These are phyloP conservation scores for Leucocoprinus leucothites DNA, from an alignment of 768 basidiomycete genomes.

Conservation along the genomic window DNA sequence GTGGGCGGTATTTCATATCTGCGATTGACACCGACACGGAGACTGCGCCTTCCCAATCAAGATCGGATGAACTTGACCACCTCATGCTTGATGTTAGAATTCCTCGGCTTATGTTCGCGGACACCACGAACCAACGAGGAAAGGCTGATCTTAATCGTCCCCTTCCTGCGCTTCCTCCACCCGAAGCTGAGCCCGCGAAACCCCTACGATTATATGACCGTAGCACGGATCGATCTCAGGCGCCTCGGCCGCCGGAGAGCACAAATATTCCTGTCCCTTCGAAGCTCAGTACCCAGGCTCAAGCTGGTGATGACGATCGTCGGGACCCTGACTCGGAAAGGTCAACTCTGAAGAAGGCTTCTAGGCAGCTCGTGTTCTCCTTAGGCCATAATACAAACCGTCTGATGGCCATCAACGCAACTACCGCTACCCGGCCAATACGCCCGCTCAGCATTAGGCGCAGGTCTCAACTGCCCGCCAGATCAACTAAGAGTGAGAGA, in stretches of 20 bases:
- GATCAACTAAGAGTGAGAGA: constrained; percentile 17
- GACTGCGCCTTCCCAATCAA: constrained; percentile 4
- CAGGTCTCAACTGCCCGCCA: constrained; percentile 24
- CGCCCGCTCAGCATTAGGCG: constrained; percentile 45
- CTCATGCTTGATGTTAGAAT: constrained; percentile 10
- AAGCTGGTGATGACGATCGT: neutral
- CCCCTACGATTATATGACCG: neutral
- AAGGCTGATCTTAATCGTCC: neutral
- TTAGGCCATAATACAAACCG: constrained; percentile 1
- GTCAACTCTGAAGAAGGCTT: neutral
- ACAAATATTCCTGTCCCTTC: neutral
- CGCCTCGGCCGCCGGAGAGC: neutral
- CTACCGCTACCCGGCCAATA: neutral
- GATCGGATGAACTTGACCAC: constrained; percentile 20
- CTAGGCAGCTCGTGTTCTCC: constrained; percentile 9
- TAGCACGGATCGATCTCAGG: neutral
- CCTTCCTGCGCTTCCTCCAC: constrained; percentile 53
- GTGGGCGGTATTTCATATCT: constrained; percentile 1
- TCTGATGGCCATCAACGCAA: neutral
- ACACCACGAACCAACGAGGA: constrained; percentile 15
- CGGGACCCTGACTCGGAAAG: neutral
- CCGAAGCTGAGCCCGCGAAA: constrained; percentile 33
- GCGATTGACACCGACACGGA: neutral
- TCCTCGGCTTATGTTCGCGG: constrained; percentile 25
- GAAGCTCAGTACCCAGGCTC: neutral